Evolutionary conservation across 805 yeast species (phyloP), one percentile per base, ranked within the genome.

Genomic region (Huiozyma sinensis): DNA sequence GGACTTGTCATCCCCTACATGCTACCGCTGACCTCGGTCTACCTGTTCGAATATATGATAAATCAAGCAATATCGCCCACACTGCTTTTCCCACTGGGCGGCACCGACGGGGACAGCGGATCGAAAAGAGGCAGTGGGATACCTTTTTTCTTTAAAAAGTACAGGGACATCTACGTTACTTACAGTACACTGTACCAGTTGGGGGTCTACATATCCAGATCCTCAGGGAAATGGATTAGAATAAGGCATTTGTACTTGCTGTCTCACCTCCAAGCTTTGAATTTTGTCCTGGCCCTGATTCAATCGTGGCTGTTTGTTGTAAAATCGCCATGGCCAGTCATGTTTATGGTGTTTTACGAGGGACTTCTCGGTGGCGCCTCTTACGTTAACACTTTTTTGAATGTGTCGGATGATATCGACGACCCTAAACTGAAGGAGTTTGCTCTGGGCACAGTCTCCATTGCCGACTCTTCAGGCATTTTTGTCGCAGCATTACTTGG

Each of bases 21-120:
- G 90, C 40, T 86, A 2, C 97, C 98, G 0, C 65, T 90, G 33
- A 71, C 82, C 46, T 63, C 88, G 0, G 98, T 90, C 1, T 92
- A 90, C 61, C 65, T 86, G 24, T 77, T 86, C 5, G 97, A 90
- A 57, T 90, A 90, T 57, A 69, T 81, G 24, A 90, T 90, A 47
- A 90, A 90, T 59, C 97, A 90, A 61, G 95, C 95, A 0, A 74
- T 90, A 1, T 73, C 95, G 0, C 97, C 97, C 2, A 89, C 97
- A 0, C 65, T 90, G 38, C 65, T 90, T 6, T 90, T 83, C 55
- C 89, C 90, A 0, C 54, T 87, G 4, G 75, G 77, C 1, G 24
- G 31, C 8, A 12, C 42, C 37, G 71, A 75, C 27, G 39, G 28
- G 6, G 24, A 17, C 24, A 4, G 24, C 24, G 24, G 24, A 17